Base-by-base conservation (phyloP, 164 flowering plant species). In the Echeveria elegans region DNA sequence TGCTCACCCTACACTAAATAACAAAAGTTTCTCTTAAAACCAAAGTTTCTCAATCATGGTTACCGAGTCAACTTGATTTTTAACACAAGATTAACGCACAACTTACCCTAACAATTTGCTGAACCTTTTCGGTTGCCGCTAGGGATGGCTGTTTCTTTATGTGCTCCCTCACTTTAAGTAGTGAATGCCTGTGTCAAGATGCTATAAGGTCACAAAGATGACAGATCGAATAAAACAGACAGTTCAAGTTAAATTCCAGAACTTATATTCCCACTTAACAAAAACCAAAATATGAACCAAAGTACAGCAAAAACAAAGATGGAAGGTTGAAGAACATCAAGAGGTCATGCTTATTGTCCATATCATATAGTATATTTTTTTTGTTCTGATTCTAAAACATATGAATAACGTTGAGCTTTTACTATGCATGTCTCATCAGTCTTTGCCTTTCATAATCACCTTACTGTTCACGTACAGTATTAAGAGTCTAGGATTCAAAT, bases 51-150 rank as follows among this genome's bases (percentile, higher is more conserved):
- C 41, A 32, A 26, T 56, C 6, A 7, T 11, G 12, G 32, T 56
- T 56, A 14, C 7, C 15, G n/a, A n/a, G 15, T 26, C 30, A 26
- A 50, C n/a, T n/a, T n/a, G n/a, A 53, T 26, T 24, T 53, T 26
- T n/a, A 10, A 18, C 32, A 28, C 61, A 56, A 56, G 18, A 4
- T 16, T 38, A 32, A 64, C 5, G 62, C n/a, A n/a, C n/a, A n/a
- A 40, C 88, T 78, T 74, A 95, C 99, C 90, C 86, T 80, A 47
- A 92, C 88, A 80, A 82, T 80, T 74, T 88, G 99, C 78, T 92
- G 99, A 77, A 95, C 96, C 77, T 95, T 95, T 73, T 95, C 99
- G 48, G 97, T 70, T 72, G 98, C 92, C 72, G 98, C 99, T 58
- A 92, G 68, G 7, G 99, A 92, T 47, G 99, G 97, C 6, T 96